Conservation (phyloP, 2,329 filamentous ascomycete genomes). For the Aureobasidium uvarum region DNA sequence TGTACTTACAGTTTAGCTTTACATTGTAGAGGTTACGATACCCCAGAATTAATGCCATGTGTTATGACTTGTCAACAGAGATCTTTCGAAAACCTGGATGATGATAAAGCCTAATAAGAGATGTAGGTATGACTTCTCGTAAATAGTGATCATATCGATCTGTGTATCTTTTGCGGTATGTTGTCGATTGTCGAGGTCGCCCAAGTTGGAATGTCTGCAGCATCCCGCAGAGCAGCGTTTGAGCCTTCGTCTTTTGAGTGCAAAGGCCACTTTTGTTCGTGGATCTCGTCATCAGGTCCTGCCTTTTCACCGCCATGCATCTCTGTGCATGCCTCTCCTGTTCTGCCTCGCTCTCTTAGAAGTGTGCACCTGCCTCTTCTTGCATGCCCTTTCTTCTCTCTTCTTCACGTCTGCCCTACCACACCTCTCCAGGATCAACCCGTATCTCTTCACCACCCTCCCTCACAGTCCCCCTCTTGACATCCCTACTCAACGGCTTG, state of each 20-base stretch:
- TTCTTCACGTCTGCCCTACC: slow-evolving; percentile 47
- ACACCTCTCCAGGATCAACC: slow-evolving; percentile 83
- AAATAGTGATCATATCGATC: neutral
- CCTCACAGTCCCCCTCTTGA: slow-evolving; percentile 70
- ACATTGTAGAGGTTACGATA: slow-evolving; percentile 11
- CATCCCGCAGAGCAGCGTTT: neutral
- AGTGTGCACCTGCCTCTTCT: too few species aligned
- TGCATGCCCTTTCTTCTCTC: neutral
- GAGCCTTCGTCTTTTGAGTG: neutral
- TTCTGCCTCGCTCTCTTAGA: neutral
- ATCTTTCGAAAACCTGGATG: neutral
- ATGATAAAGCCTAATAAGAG: neutral
- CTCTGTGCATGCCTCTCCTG: neutral
- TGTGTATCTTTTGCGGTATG: neutral
- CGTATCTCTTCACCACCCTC: slow-evolving; percentile 74
- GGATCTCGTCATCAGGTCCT: neutral
- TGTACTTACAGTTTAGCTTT: neutral
- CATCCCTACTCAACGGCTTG: slow-evolving; percentile 82
- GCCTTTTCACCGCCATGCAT: neutral
- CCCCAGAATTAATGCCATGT: slow-evolving; percentile 5
- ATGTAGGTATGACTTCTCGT: neutral
- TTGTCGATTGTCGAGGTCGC: neutral
- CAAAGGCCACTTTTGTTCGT: too few species aligned
- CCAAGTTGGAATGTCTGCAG: neutral
- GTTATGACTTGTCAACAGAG: neutral